phyloP scores from a whole-genome alignment of 257 asterid species.

The Galeopsis tetrahit region DNA sequence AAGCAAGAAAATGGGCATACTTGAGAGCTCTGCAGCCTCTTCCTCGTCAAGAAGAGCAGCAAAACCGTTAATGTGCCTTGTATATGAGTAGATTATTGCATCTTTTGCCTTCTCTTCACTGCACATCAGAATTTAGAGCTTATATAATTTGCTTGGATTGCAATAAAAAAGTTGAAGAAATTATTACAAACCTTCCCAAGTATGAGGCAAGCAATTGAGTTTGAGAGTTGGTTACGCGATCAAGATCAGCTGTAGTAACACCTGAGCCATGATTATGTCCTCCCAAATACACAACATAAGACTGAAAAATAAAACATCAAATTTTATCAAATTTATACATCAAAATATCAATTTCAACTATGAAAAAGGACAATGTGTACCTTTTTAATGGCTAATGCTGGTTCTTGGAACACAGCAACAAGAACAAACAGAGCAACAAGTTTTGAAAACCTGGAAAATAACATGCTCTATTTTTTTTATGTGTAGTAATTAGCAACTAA shows the following conservation, averaged over 20 bases:
- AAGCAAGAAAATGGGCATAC: too few relatives aligned
- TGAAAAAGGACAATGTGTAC: slow-evolving; percentile 34
- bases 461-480: slow-evolving; percentile 37
- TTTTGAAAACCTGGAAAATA: slow-evolving; percentile 16
- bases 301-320: too few relatives aligned
- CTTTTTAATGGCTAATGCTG: slow-evolving; percentile 61
- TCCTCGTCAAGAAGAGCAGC: slow-evolving; percentile 73
- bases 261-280: too few relatives aligned
- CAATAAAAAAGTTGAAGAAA: background rate
- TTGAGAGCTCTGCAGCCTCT: slow-evolving; percentile 39
- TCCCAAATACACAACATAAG: too few relatives aligned
- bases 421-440: slow-evolving; percentile 42
- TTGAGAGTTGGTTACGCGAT: slow-evolving; percentile 54
- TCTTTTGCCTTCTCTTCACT: slow-evolving; percentile 63
- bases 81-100: slow-evolving; percentile 67
- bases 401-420: slow-evolving; percentile 43
- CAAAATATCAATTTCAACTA: slow-evolving; percentile 40
- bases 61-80: slow-evolving; percentile 69
- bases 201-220: slow-evolving; percentile 54
- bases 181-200: slow-evolving; percentile 58
- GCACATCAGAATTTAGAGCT: background rate
- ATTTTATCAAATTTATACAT: too few relatives aligned
- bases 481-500: background rate
- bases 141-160: too few relatives aligned
- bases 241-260: slow-evolving; percentile 54